A percentile compares a stretch with the other conserved stretches of the same genome.
Evolutionary conservation across 2,329 filamentous ascomycete species (phyloP).

Genomic region (Tolypocladium album): DNA sequence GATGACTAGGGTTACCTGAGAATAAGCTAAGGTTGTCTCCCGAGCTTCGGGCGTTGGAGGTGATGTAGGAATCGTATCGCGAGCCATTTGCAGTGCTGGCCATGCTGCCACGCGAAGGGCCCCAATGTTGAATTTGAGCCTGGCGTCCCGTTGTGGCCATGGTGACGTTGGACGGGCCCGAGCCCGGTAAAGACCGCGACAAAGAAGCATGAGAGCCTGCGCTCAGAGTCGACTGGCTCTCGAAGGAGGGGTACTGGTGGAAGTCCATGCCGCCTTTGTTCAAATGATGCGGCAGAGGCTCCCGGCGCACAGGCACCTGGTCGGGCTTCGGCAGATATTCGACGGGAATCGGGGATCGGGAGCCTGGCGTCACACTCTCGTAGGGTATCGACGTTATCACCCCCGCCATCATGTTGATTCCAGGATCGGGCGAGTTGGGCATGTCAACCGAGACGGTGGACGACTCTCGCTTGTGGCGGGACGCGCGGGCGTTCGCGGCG

Average conservation of each 20-base stretch:
- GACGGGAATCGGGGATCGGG: slow-evolving; percentile 58
- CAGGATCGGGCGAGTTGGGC: slow-evolving; percentile 51
- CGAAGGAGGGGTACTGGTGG: slow-evolving; percentile 78
- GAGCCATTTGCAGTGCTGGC: slow-evolving; percentile 38
- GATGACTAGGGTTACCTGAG: slow-evolving; percentile 42
- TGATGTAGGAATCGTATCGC: slow-evolving; percentile 54
- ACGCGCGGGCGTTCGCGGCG: slow-evolving; percentile 56
- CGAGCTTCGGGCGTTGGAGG: slow-evolving; percentile 46
- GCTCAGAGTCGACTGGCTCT: slow-evolving; percentile 34
- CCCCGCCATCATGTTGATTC: slow-evolving; percentile 65
- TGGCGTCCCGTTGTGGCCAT: slow-evolving; percentile 63
- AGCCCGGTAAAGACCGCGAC: not conserved
- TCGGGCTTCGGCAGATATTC: slow-evolving; percentile 63
- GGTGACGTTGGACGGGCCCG: slow-evolving; percentile 43
- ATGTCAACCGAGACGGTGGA: slow-evolving; percentile 63
- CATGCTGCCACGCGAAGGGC: slow-evolving; percentile 40
- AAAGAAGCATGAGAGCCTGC: slow-evolving; percentile 31
- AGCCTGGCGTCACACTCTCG: slow-evolving; percentile 56
- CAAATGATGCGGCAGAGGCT: slow-evolving; percentile 72
- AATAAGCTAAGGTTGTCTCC: slow-evolving; percentile 44
- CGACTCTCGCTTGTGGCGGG: slow-evolving; percentile 64
- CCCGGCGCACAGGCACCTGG: slow-evolving; percentile 51
- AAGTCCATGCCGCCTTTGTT: slow-evolving; percentile 70
- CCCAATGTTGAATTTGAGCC: slow-evolving; percentile 72
- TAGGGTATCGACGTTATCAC: slow-evolving; percentile 85